Evolutionary conservation across 345 rosid genomes (phyloP), one percentile per base, ranked within the genome.

Genomic region (Bretschneidera sinensis): DNA sequence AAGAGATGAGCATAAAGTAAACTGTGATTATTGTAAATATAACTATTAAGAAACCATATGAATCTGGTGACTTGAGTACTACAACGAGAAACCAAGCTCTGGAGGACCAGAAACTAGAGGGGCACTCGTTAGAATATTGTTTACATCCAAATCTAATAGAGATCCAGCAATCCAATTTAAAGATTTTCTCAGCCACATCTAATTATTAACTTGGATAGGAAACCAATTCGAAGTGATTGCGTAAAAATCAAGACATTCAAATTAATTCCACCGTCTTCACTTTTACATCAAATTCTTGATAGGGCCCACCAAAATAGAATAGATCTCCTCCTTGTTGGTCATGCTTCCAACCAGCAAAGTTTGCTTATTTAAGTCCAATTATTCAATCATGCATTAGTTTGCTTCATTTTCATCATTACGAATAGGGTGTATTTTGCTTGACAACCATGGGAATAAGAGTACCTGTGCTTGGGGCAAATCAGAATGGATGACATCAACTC

Each of bases 401-500:
- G 9, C 35, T 31, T 4, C 45, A 39, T 39, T 39, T 39, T 14
- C 45, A 9, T 39, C 45, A 39, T 39, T 9, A 1, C 33, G 8
- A 50, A 17, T 8, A 14, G n/a, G 57, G 24, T 24, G 51, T 21
- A 9, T 54, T 25, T 57, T 24, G 19, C 59, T 33, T 33, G 51
- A 60, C n/a, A 68, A 18, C 19, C 17, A 68, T 60, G 45, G 47
- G 66, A 24, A 69, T 57, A 47, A 50, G 17, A 28, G 34, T 83
- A 89, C 98, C 96, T 92, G 83, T 55, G 69, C 61, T 64, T 83
- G 76, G 31, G 84, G 73, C 69, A 92, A 81, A 78, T 92, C 95
- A 1, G 98, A 77, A 70, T 90, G 97, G 62, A 92, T 83, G 21
- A 83, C 95, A 72, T 76, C 81, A 48, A 77, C 96, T 81, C 92